phyloP scores from a whole-genome alignment of 2,329 filamentous ascomycete species.

The Fusarium pseudonygamai region DNA sequence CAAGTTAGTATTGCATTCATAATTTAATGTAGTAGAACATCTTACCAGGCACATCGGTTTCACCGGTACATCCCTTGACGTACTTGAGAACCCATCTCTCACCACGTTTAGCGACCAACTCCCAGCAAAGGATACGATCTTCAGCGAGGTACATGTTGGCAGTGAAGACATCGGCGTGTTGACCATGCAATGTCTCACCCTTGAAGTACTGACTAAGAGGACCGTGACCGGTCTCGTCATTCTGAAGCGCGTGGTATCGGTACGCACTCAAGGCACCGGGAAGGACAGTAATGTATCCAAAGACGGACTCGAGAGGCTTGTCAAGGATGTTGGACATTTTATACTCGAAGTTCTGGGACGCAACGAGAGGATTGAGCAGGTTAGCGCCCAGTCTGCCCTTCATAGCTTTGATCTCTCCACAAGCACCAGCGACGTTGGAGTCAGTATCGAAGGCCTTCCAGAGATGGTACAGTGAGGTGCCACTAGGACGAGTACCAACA shows the following conservation, averaged over 20 bases:
- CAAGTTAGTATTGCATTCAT: slow-evolving; percentile 36
- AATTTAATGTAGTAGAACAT: slow-evolving; percentile 11
- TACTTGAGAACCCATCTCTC: slow-evolving; percentile 99
- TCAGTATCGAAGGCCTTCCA: slow-evolving; percentile 99
- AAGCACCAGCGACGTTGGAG: slow-evolving; percentile 95
- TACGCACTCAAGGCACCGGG: slow-evolving; percentile 96
- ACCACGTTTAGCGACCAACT: slow-evolving; percentile 92
- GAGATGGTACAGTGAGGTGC: slow-evolving; percentile 92
- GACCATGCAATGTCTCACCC: slow-evolving; percentile 94
- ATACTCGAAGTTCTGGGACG: slow-evolving; percentile 99
- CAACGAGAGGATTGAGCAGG: slow-evolving; percentile 91
- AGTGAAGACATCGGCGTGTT: slow-evolving; percentile 96
- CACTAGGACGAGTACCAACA: slow-evolving; percentile 90
- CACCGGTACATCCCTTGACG: slow-evolving; percentile 94
- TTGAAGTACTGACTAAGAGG: slow-evolving; percentile 99
- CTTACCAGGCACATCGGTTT: slow-evolving; percentile 96
- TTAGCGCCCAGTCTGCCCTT: slow-evolving; percentile 86
- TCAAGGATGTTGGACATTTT: slow-evolving; percentile 99
- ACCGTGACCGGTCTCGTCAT: slow-evolving; percentile 94
- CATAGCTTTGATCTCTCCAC: slow-evolving; percentile 97
- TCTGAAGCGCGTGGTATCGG: slow-evolving; percentile 93
- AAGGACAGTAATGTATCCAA: slow-evolving; percentile 97
- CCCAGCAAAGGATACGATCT: slow-evolving; percentile 91
- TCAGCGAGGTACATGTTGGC: slow-evolving; percentile 96
- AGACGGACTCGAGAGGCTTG: slow-evolving; percentile 95